A percentile compares a stretch with the other conserved stretches of the same genome.
These are phyloP conservation scores for Lindgomyces ingoldianus DNA, from an alignment of 495 filamentous ascomycete genomes.

Conservation along the genomic window DNA sequence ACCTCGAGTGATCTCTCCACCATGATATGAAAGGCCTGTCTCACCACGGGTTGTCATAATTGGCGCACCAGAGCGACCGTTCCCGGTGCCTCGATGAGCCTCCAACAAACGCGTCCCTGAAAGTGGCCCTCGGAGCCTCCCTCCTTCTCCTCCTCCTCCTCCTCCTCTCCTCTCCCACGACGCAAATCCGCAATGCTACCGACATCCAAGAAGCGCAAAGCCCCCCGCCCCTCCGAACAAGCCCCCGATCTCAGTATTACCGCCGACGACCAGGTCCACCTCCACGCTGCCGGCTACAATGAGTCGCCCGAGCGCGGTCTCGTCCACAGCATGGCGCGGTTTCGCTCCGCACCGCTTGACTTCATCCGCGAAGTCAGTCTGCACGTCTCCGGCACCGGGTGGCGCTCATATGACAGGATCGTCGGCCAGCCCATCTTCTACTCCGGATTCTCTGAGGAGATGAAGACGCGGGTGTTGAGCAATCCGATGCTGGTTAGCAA, in stretches of 20 bases:
- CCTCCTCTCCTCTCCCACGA: too few species aligned
- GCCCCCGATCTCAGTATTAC: constrained; percentile 84
- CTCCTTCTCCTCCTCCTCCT: too few species aligned
- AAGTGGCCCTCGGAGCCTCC: too few species aligned
- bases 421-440: constrained; percentile 95
- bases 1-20: not conserved
- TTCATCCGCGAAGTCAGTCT: constrained; percentile 91
- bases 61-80: not conserved
- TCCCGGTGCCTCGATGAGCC: not conserved
- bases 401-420: constrained; percentile 88
- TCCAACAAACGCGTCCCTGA: not conserved
- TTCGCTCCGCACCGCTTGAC: constrained; percentile 68
- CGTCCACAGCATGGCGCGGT: constrained; percentile 79
- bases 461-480: constrained; percentile 74
- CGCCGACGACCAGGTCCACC: constrained; percentile 68
- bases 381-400: constrained; percentile 86
- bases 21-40: not conserved
- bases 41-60: not conserved
- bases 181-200: not conserved
- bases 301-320: constrained; percentile 65
- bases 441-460: constrained; percentile 83
- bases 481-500: constrained; percentile 72
- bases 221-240: constrained; percentile 43
- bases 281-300: constrained; percentile 76
- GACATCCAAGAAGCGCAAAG: constrained; percentile 13